Conservation (phyloP, 768 basidiomycete species). For the Russula griseocarnosa region DNA sequence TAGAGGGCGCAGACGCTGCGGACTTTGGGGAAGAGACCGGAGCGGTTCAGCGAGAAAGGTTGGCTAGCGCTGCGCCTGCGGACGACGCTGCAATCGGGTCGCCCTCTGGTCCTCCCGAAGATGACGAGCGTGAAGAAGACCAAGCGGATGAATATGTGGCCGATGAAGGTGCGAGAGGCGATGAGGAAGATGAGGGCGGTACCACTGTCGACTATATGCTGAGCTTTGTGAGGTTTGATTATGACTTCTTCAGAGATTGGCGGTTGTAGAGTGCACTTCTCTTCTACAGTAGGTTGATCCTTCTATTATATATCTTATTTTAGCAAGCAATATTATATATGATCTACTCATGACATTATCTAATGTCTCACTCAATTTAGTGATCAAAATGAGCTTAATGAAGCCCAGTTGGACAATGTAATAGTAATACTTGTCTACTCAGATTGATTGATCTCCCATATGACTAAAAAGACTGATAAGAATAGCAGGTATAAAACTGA, state of each 20-base stretch:
- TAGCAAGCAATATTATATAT: background rate
- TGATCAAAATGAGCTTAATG: too few relatives aligned
- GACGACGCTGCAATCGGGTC: constrained; percentile 11
- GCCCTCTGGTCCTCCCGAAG: constrained; percentile 14
- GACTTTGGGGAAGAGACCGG: constrained; percentile 59
- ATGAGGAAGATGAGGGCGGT: constrained; percentile 54
- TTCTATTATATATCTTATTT: background rate
- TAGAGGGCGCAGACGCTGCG: constrained; percentile 74
- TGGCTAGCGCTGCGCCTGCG: constrained; percentile 24
- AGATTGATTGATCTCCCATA: background rate
- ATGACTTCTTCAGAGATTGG: constrained; percentile 73
- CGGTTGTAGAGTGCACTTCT: constrained; percentile 41
- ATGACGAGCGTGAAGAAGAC: constrained; percentile 18
- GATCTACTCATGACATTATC: background rate
- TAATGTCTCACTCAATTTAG: background rate
- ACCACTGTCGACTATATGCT: constrained; percentile 86
- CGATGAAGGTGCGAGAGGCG: constrained; percentile 36
- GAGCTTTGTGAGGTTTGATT: constrained; percentile 53
- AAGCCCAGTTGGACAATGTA: too few relatives aligned
- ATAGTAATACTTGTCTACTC: background rate
- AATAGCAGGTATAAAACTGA: background rate
- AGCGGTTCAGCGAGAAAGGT: constrained; percentile 1
- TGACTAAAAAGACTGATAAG: background rate
- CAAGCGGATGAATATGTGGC: constrained; percentile 31
- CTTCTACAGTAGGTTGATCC: background rate